Percentiles rank a stretch among this genome's conserved stretches.
phyloP scores from a whole-genome alignment of 768 basidiomycete species.

The Tulasnella sp. region DNA sequence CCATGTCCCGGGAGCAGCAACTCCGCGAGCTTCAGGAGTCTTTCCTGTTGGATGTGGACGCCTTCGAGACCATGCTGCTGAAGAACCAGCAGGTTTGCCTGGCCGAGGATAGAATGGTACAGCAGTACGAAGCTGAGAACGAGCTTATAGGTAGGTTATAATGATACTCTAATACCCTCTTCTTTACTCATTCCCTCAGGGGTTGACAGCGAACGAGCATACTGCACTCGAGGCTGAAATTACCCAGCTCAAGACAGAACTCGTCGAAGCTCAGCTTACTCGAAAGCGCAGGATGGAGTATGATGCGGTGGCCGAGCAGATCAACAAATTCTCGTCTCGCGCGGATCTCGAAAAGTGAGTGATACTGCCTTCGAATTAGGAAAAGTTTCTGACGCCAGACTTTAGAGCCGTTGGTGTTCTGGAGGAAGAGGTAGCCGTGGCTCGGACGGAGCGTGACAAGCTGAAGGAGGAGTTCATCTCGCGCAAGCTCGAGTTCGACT shows the following conservation, averaged over 20 bases:
- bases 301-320: slow-evolving; percentile 76
- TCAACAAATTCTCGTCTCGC: slow-evolving; percentile 69
- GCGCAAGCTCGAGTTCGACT: slow-evolving; percentile 31
- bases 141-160: slow-evolving; percentile 57
- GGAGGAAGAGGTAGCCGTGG: slow-evolving; percentile 21
- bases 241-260: slow-evolving; percentile 64
- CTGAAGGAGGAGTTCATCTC: slow-evolving; percentile 39
- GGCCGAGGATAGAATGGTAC: slow-evolving; percentile 79
- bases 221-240: slow-evolving; percentile 64
- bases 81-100: slow-evolving; percentile 81
- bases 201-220: slow-evolving; percentile 62
- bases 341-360: slow-evolving; percentile 72
- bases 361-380: slow-evolving; percentile 31
- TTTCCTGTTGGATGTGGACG: slow-evolving; percentile 70
- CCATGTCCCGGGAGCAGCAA: slow-evolving; percentile 36
- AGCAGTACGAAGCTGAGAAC: slow-evolving; percentile 72
- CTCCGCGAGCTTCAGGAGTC: slow-evolving; percentile 70
- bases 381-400: background rate
- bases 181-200: slow-evolving; percentile 16
- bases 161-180: background rate
- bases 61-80: slow-evolving; percentile 68
- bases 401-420: slow-evolving; percentile 19
- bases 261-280: slow-evolving; percentile 74
- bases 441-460: slow-evolving; percentile 41
- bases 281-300: slow-evolving; percentile 81